A percentile compares a stretch with the other conserved stretches of the same genome.
Evolutionary conservation across 2,329 filamentous ascomycete species (phyloP).

Genomic region (Clonostachys rhizophaga): DNA sequence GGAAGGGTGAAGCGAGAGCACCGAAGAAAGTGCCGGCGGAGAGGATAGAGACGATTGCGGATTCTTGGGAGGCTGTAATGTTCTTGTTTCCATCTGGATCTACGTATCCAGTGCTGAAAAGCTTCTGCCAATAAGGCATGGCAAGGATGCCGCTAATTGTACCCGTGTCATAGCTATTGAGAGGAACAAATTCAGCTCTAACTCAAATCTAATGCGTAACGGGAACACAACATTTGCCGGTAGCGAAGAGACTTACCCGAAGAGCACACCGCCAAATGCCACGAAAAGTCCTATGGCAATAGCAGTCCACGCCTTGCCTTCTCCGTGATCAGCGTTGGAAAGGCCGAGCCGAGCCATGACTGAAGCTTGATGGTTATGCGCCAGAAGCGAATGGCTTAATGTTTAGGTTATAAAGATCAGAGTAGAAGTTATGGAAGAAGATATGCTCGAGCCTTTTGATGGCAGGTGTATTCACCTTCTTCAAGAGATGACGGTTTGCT

Average conservation of each 20-base stretch:
- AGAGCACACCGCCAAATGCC: slow-evolving; percentile 51
- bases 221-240: neutral
- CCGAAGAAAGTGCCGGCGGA: slow-evolving; percentile 69
- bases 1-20: slow-evolving; percentile 48
- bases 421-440: too few species aligned
- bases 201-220: neutral
- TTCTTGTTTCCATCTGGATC: slow-evolving; percentile 13
- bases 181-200: neutral
- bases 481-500: too few species aligned
- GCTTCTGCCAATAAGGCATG: slow-evolving; percentile 45
- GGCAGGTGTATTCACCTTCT: too few species aligned
- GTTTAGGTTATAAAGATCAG: too few species aligned
- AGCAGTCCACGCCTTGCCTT: slow-evolving; percentile 48
- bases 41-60: slow-evolving; percentile 70
- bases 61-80: slow-evolving; percentile 49
- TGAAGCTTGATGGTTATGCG: neutral
- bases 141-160: slow-evolving; percentile 50
- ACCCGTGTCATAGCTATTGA: slow-evolving; percentile 43
- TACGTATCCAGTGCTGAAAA: slow-evolving; percentile 18
- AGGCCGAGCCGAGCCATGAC: neutral
- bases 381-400: too few species aligned
- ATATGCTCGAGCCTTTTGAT: too few species aligned
- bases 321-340: too few species aligned
- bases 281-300: slow-evolving; percentile 50
- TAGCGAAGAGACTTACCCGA: slow-evolving; percentile 32